Percentiles rank a stretch among this genome's conserved stretches.
Evolutionary conservation across 805 yeast species (phyloP).

Genomic region (Saccharomycopsis sp.): DNA sequence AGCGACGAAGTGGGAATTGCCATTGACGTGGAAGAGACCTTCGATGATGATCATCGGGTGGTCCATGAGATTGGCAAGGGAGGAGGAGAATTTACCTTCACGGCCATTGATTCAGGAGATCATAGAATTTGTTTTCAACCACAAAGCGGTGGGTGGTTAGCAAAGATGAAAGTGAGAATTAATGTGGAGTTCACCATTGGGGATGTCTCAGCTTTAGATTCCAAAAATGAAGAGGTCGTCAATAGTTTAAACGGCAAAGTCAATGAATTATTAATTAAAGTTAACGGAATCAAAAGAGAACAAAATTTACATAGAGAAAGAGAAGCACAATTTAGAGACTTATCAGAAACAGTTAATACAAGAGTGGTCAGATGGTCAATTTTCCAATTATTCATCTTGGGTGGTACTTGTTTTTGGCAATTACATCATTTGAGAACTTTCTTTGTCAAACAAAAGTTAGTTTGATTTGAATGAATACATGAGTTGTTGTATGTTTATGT

Average conservation of each 20-base stretch:
- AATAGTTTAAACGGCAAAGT: conserved; percentile 46
- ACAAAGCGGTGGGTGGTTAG: conserved; percentile 50
- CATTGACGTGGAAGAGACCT: conserved; percentile 49
- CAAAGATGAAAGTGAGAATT: conserved; percentile 44
- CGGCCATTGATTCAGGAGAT: conserved; percentile 70
- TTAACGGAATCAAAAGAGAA: conserved; percentile 52
- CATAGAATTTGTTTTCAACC: conserved; percentile 61
- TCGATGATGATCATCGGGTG: conserved; percentile 68
- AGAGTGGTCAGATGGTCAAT: conserved; percentile 68
- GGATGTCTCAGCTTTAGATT: conserved; percentile 53
- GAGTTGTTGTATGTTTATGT: too few relatives aligned
- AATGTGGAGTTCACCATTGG: conserved; percentile 60
- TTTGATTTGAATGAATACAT: too few relatives aligned
- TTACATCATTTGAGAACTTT: conserved; percentile 62
- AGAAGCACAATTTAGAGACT: conserved; percentile 64
- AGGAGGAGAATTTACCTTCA: conserved; percentile 60
- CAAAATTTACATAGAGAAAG: conserved; percentile 62
- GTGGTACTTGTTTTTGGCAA: conserved; percentile 65
- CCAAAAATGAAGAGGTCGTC: conserved; percentile 51
- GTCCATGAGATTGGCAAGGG: conserved; percentile 58
- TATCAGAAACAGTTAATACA: conserved; percentile 58
- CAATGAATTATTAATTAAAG: conserved; percentile 43
- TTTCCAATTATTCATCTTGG: conserved; percentile 52
- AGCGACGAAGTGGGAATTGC: conserved; percentile 29
- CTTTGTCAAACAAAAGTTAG: conserved; percentile 71